Percentiles rank a stretch among this genome's conserved stretches.
Conservation (phyloP, 2,329 filamentous ascomycete species). For the Monilinia vaccinii-corymbosi region DNA sequence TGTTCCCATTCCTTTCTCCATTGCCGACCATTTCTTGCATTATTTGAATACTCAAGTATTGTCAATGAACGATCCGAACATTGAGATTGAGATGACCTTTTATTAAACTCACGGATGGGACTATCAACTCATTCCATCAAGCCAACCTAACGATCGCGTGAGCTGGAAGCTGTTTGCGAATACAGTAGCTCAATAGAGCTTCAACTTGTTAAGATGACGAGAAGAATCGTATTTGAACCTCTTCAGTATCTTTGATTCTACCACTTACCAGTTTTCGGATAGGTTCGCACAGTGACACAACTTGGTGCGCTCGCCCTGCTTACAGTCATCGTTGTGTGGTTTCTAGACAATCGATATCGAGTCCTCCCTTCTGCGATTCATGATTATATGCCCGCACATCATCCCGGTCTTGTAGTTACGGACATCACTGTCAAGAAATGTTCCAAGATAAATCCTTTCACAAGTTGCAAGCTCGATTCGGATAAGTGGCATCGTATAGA, state of each 20-base stretch:
- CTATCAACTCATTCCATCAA: slow-evolving; percentile 2
- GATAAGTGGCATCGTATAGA: slow-evolving; percentile 55
- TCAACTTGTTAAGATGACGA: slow-evolving; percentile 24
- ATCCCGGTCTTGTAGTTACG: slow-evolving; percentile 59
- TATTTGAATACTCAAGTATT: not conserved
- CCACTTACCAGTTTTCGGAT: slow-evolving; percentile 7
- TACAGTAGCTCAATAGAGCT: slow-evolving; percentile 6
- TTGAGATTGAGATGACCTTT: slow-evolving; percentile 1
- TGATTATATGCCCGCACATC: slow-evolving; percentile 57
- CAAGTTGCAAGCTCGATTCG: slow-evolving; percentile 50
- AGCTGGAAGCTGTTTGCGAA: slow-evolving; percentile 10
- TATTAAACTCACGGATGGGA: slow-evolving; percentile 10
- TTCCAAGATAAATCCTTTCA: slow-evolving; percentile 49
- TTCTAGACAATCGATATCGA: slow-evolving; percentile 60
- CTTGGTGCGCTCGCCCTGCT: slow-evolving; percentile 32
- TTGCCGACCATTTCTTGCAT: not conserved
- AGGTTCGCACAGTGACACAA: slow-evolving; percentile 37
- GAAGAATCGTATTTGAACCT: slow-evolving; percentile 26
- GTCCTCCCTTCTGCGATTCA: slow-evolving; percentile 62
- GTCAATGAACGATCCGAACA: not conserved
- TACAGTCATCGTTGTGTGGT: slow-evolving; percentile 48
- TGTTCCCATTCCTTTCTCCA: not conserved
- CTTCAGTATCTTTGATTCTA: not conserved
- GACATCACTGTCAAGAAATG: slow-evolving; percentile 60
- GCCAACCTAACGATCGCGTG: slow-evolving; percentile 9